Evolutionary conservation across 23 red algal genomes (phyloP).

Genomic region (Gracilariopsis chorda): DNA sequence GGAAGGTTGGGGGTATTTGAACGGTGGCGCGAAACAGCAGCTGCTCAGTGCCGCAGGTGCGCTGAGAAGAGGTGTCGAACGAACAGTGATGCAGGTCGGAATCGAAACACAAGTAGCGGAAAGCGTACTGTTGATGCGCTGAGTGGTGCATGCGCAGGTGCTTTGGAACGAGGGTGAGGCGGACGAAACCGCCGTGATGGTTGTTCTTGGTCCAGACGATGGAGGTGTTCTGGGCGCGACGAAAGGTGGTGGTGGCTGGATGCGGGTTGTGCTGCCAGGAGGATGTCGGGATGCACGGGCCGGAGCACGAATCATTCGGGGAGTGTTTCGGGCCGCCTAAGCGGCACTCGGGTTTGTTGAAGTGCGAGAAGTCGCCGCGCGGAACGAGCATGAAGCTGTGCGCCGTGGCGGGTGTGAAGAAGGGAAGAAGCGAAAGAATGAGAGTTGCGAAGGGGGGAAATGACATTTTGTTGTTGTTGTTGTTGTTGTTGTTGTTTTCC

Average conservation of each 20-base stretch:
- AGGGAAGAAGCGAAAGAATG: too few relatives aligned
- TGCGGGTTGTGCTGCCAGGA: not conserved
- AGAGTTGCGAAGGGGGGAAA: too few relatives aligned
- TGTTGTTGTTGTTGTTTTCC: too few relatives aligned
- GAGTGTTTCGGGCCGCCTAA: not conserved
- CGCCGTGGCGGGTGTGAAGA: too few relatives aligned
- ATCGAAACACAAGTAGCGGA: constrained; percentile 31
- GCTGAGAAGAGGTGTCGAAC: not conserved
- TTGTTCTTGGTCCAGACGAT: constrained; percentile 11
- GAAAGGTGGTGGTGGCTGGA: not conserved
- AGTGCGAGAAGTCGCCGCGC: not conserved
- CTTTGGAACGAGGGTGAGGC: constrained; percentile 33
- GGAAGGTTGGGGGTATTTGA: constrained; percentile 9
- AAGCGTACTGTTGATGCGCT: constrained; percentile 18
- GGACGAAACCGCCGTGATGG: constrained; percentile 44
- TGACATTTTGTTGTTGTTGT: too few relatives aligned
- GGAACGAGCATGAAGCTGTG: constrained; percentile 14
- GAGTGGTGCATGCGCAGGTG: not conserved
- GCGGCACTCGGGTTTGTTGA: constrained; percentile 15
- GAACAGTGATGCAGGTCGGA: not conserved
- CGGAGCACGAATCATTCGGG: constrained; percentile 4
- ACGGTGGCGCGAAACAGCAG: not conserved
- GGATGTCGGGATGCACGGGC: not conserved
- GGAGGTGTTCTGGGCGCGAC: constrained; percentile 12
- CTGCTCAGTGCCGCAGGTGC: constrained; percentile 30